A percentile compares a stretch with the other conserved stretches of the same genome.
These are phyloP conservation scores for Blepharisma japonicum DNA, from an alignment of 73 alveolate species.

Conservation along the genomic window DNA sequence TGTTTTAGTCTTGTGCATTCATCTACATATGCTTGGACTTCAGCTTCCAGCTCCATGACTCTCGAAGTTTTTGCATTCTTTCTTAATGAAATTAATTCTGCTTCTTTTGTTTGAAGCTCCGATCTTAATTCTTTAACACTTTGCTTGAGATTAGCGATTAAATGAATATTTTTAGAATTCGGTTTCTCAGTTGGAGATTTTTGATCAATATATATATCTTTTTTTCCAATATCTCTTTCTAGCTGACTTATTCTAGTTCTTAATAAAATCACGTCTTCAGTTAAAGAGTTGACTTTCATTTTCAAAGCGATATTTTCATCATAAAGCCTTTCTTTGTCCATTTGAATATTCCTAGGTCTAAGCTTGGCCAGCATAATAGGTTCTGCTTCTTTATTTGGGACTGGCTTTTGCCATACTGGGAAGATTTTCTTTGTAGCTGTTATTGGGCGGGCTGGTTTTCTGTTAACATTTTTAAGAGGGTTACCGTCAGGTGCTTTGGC, in stretches of 20 bases:
- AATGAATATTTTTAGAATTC: neutral
- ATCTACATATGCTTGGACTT: constrained; percentile 44
- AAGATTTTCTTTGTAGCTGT: too few relatives aligned
- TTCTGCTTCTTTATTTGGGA: neutral
- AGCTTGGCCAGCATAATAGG: neutral
- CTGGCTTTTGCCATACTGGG: too few relatives aligned
- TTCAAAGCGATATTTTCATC: constrained; percentile 47
- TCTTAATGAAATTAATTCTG: neutral
- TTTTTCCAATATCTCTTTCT: constrained; percentile 31
- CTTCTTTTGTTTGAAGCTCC: neutral
- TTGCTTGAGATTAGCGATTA: constrained; percentile 34
- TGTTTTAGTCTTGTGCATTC: constrained; percentile 45
- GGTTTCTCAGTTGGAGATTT: too few relatives aligned
- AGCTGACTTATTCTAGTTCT: constrained; percentile 29
- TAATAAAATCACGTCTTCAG: constrained; percentile 34
- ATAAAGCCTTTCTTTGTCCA: constrained; percentile 37
- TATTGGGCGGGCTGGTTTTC: too few relatives aligned
- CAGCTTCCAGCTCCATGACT: constrained; percentile 44
- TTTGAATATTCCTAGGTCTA: neutral
- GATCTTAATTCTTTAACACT: constrained; percentile 20
- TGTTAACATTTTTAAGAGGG: too few relatives aligned
- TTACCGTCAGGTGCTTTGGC: too few relatives aligned
- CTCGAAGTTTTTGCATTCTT: constrained; percentile 37
- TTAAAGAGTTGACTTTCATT: constrained; percentile 33
- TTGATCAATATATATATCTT: neutral